phyloP scores from a whole-genome alignment of 1,284 basidiomycete species.

The Xerocomus minutiporus region DNA sequence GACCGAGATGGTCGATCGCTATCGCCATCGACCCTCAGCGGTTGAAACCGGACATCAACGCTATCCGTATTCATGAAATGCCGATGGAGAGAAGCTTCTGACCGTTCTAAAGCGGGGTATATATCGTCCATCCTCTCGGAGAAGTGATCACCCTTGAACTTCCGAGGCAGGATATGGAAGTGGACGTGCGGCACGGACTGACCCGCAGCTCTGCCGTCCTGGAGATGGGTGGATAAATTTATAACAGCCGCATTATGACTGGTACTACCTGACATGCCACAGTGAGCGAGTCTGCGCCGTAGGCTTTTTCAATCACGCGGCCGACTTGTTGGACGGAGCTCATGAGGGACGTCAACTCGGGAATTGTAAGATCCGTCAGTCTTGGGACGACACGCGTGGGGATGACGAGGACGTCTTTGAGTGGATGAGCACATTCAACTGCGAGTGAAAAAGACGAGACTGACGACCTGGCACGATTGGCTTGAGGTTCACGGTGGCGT shows the following conservation, averaged over 20 bases:
- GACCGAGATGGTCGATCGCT: slow-evolving; percentile 65
- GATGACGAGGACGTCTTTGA: slow-evolving; percentile 82
- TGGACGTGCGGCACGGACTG: slow-evolving; percentile 90
- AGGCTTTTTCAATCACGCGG: slow-evolving; percentile 62
- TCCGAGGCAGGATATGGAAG: slow-evolving; percentile 83
- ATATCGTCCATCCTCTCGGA: slow-evolving; percentile 68
- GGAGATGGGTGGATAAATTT: slow-evolving; percentile 6
- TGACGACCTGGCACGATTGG: slow-evolving; percentile 89
- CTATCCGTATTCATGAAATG: slow-evolving; percentile 33
- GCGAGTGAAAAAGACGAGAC: slow-evolving; percentile 30
- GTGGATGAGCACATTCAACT: background rate
- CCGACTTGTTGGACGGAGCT: slow-evolving; percentile 70
- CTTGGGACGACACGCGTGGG: slow-evolving; percentile 75
- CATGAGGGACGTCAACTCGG: slow-evolving; percentile 79
- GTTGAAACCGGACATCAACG: slow-evolving; percentile 25
- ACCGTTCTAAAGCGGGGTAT: slow-evolving; percentile 71
- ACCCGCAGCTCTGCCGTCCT: slow-evolving; percentile 85
- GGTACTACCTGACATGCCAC: slow-evolving; percentile 69
- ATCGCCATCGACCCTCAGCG: slow-evolving; percentile 62
- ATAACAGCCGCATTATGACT: background rate
- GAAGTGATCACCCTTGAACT: slow-evolving; percentile 63
- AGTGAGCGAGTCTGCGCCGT: slow-evolving; percentile 72
- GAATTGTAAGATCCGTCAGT: slow-evolving; percentile 63
- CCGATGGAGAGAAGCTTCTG: slow-evolving; percentile 50
- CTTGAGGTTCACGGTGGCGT: slow-evolving; percentile 89